Evolutionary conservation across 306 rosid species (phyloP).

Genomic region (Inga laurina): DNA sequence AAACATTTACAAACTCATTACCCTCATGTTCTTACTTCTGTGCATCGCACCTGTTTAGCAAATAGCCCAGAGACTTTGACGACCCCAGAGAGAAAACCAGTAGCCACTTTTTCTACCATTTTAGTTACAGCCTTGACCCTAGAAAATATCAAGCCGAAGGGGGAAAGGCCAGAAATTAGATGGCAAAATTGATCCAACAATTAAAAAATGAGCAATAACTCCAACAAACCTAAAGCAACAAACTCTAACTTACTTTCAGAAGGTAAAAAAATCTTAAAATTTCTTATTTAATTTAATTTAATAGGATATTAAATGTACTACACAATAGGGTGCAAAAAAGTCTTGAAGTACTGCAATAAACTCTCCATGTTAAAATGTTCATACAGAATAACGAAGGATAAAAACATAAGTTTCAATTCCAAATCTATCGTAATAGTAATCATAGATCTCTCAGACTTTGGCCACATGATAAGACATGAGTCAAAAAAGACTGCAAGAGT

Average conservation of each 20-base stretch:
- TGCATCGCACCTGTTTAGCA: too few species aligned
- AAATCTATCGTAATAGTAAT: background rate
- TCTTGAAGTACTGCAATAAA: background rate
- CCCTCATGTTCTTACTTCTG: too few species aligned
- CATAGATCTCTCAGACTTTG: too few species aligned
- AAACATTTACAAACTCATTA: too few species aligned
- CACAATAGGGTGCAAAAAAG: background rate
- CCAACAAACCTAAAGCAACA: background rate
- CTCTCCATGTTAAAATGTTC: background rate
- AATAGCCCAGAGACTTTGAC: too few species aligned
- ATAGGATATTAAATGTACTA: constrained; percentile 4
- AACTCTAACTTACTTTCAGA: background rate
- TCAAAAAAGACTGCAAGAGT: too few species aligned
- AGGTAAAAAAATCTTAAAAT: background rate
- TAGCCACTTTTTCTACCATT: too few species aligned
- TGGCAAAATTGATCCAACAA: constrained; percentile 5
- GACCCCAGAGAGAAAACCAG: too few species aligned
- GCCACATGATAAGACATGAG: too few species aligned
- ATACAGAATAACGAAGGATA: background rate
- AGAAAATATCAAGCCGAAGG: constrained; percentile 19
- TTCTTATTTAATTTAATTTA: background rate
- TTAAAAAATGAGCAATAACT: background rate
- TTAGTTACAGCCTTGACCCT: too few species aligned
- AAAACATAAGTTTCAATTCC: background rate
- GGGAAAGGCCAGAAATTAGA: constrained; percentile 1